Evolutionary conservation across 2,329 filamentous ascomycete genomes (phyloP), one percentile per base, ranked within the genome.

Genomic region (Diaporthe citri): DNA sequence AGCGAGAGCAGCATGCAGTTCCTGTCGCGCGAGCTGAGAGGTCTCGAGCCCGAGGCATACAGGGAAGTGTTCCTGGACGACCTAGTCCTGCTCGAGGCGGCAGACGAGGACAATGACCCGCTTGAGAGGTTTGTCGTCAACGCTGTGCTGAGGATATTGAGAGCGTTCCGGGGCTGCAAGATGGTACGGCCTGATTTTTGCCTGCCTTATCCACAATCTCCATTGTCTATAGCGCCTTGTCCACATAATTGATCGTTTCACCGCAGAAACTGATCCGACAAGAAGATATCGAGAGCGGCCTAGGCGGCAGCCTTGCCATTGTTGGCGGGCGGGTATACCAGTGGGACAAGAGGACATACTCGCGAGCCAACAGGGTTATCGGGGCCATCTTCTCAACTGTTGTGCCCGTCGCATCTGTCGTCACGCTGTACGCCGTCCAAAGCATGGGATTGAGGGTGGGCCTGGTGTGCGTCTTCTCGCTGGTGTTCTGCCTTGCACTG

Each of bases 401-500:
- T 15, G 73, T 79, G 6, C 76, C 79, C 4, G 71, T 79, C 28
- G 71, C 77, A 1, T 78, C 78, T 5, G 77, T 79, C 51, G 75
- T 79, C 28, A 76, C 76, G 7, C 71, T 80, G 12, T 78, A 76
- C 56, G 77, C 78, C 46, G 73, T 80, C 2, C 55, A 73, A 17
- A 75, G 74, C 31, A 64, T 74, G 36, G 73, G 73, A n/a, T 25
- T 74, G 36, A 64, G 78, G 20, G 59, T 82, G 6, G 77, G 74
- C 13, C 73, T 81, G 9, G 77, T 81, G 12, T 78, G 81, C 74
- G 64, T 78, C 1, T 82, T 80, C 69, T 80, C 80, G 20, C 74
- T 81, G 36, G 51, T 81, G 1, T 82, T 82, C 66, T 78, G 77
- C 17, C 71, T 78, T 39, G 78, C 76, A 10, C 76, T 82, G 39